Evolutionary conservation across 495 filamentous ascomycete genomes (phyloP).

Genomic region (Pseudevernia furfuracea): DNA sequence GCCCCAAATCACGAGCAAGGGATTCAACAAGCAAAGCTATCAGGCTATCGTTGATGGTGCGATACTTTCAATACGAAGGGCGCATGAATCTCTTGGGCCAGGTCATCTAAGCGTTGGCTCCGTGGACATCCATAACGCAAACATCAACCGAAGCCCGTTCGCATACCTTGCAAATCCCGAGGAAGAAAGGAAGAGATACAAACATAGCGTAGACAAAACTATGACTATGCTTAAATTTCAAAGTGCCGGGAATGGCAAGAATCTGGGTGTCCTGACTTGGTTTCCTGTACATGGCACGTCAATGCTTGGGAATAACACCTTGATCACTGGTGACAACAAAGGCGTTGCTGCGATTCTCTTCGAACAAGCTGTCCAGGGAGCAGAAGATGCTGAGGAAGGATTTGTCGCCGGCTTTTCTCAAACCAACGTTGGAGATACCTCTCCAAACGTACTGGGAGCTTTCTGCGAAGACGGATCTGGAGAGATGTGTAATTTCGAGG

Average conservation of each 20-base stretch:
- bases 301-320: conserved; percentile 84
- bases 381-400: conserved; percentile 48
- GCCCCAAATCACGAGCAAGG: conserved; percentile 84
- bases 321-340: conserved; percentile 92
- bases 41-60: conserved; percentile 85
- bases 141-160: conserved; percentile 84
- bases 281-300: conserved; percentile 93
- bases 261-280: conserved; percentile 78
- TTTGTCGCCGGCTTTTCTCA: conserved; percentile 94
- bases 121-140: conserved; percentile 70
- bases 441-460: conserved; percentile 81
- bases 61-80: conserved; percentile 68
- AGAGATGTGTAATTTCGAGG: conserved; percentile 58
- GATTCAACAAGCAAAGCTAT: conserved; percentile 85
- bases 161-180: conserved; percentile 87
- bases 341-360: conserved; percentile 84
- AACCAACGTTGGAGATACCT: conserved; percentile 87
- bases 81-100: conserved; percentile 64
- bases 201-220: conserved; percentile 74
- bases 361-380: conserved; percentile 58
- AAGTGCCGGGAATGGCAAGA: conserved; percentile 61
- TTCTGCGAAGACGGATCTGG: conserved; percentile 69
- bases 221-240: conserved; percentile 79
- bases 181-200: conserved; percentile 66
- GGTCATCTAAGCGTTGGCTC: conserved; percentile 68